Base-by-base conservation (phyloP, 176 grass and related monocot genomes). In the Paspalum vaginatum region DNA sequence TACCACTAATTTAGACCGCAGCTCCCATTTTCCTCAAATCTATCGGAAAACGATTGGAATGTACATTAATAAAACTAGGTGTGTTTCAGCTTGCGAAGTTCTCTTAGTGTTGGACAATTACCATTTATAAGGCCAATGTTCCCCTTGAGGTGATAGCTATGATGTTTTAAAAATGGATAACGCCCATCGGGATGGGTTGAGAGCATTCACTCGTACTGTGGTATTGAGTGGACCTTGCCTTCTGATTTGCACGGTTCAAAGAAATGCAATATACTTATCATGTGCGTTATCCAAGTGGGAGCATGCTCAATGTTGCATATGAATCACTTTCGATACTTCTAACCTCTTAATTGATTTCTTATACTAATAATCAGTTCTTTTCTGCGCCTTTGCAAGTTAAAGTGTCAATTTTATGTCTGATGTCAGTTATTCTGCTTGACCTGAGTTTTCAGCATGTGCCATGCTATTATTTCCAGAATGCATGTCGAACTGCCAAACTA, bases 41-140 rank as follows among this genome's bases (percentile, higher is more conserved):
- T 43, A 40, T 51, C 49, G 42, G 6, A 74, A 52, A 44, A 3
- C 26, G 37, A 57, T 77, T 70, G 11, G 5, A 4, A 9, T 50
- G 5, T 61, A 20, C 21, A 60, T n/a, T 57, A 77, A 65, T 17
- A 74, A 47, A 83, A 75, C 24, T 62, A 37, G 41, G 41, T 68
- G 22, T 49, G 55, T 79, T 12, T 5, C 21, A 57, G 10, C 11
- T 24, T 17, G 38, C 26, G 22, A 55, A 68, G 48, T 77, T 61
- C 55, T 3, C 13, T 70, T 70, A 43, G 40, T 48, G 62, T 21
- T 54, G 77, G 39, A 25, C 37, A 26, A 39, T 68, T 55, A 63
- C 49, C 21, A 61, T 47, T 15, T 72, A n/a, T 5, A 57, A 83
- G 56, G 18, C 40, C 48, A 53, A 21, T 27, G 12, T 75, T 82